phyloP scores from a whole-genome alignment of 1,284 basidiomycete species.

The Puccinia brachypodii region DNA sequence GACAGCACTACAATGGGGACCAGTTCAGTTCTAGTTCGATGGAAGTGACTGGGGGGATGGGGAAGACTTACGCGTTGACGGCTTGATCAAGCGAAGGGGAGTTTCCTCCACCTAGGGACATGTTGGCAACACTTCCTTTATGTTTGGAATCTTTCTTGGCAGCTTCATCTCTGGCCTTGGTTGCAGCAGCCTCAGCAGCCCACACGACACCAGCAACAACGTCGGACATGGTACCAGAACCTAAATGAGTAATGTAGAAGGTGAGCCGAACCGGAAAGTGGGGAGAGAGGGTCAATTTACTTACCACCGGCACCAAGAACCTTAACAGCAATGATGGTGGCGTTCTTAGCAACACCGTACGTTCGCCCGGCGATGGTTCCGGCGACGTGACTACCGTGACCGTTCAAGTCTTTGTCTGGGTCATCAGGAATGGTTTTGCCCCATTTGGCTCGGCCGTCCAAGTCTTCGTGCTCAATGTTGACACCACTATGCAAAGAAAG shows the following conservation, averaged over 20 bases:
- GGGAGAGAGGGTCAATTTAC: not conserved
- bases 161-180: slow-evolving; percentile 62
- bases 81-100: slow-evolving; percentile 80
- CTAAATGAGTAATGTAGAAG: slow-evolving; percentile 63
- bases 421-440: slow-evolving; percentile 83
- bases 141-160: slow-evolving; percentile 71
- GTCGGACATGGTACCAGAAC: slow-evolving; percentile 93
- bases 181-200: slow-evolving; percentile 69
- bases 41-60: not conserved
- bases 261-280: not conserved
- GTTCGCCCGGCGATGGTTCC: slow-evolving; percentile 66
- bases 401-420: slow-evolving; percentile 70
- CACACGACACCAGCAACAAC: slow-evolving; percentile 84
- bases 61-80: slow-evolving; percentile 78
- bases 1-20: slow-evolving; percentile 18
- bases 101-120: slow-evolving; percentile 95
- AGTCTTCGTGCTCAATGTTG: slow-evolving; percentile 80
- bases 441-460: slow-evolving; percentile 81
- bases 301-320: slow-evolving; percentile 69
- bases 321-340: slow-evolving; percentile 92
- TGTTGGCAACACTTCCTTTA: slow-evolving; percentile 96
- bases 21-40: not conserved
- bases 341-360: slow-evolving; percentile 94
- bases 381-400: slow-evolving; percentile 75
- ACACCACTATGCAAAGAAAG: slow-evolving; percentile 81